Base-by-base conservation (phyloP, 1,139 yeast species). In the Wickerhamomyces sp. region DNA sequence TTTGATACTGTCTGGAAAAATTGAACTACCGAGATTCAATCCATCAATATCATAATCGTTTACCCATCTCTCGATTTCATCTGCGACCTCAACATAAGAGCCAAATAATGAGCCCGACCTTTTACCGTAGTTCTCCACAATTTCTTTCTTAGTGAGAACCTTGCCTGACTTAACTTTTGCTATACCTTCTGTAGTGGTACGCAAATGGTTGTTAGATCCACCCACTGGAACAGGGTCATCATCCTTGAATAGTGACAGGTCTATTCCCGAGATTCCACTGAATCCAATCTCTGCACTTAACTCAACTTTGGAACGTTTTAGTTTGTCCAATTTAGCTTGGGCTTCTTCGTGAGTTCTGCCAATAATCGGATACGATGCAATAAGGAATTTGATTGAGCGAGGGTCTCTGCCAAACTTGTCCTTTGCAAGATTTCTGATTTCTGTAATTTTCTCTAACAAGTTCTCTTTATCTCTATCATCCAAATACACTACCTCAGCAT, bases 401-500 rank as follows among this genome's bases (percentile, higher is more conserved):
- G 56, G 57, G 31, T 58, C 60, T 31, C 67, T 49, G 3, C 56
- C 56, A 30, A 47, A 54, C 31, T 48, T 49, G 22, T 45, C 48
- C 3, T 39, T 37, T 0, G 65, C 65, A 7, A 64, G 28, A n/a
- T 46, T 47, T 37, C 57, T 63, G 30, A 66, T 55, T 19, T 55
- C 59, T 10, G 51, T 46, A 28, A 64, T 63, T 43, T 64, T 61
- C 15, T 42, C 49, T 7, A 54, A 58, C 14, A 65, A 57, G 15
- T 55, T 57, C 31, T 57, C 64, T 3, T 67, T 54, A 15, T 60
- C 56, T 35, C 52, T 42, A n/a, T 55, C 54, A 25, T 68, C 62
- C 16, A 67, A 56, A 47, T 67, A 70, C 16, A 67, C 64, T 7
- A 60, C 58, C 45, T 70, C 75, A 3, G 73, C 74, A 49, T 67